Conservation (phyloP, 2,329 filamentous ascomycete species). For the Colletotrichum orchidophilum region DNA sequence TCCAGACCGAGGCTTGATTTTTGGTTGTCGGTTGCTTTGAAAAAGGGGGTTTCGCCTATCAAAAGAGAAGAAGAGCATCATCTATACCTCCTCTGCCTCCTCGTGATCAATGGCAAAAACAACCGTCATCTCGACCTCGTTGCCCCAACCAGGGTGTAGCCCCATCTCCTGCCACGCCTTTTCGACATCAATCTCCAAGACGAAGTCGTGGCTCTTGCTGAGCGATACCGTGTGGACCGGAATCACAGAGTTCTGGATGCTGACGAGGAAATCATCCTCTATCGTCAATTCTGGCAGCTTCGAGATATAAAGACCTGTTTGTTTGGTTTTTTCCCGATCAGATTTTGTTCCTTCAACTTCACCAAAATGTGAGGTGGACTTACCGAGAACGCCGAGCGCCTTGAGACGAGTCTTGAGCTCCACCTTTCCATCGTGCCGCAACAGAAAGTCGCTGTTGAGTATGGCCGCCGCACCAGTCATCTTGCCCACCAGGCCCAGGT, state of each 20-base stretch:
- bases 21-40: background rate
- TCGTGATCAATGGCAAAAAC: slow-evolving; percentile 55
- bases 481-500: slow-evolving; percentile 83
- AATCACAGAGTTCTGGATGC: slow-evolving; percentile 77
- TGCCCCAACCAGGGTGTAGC: slow-evolving; percentile 78
- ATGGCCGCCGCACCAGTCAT: slow-evolving; percentile 91
- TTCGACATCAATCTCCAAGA: slow-evolving; percentile 82
- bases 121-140: slow-evolving; percentile 78
- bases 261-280: slow-evolving; percentile 74
- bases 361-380: slow-evolving; percentile 37
- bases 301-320: slow-evolving; percentile 78
- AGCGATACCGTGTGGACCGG: slow-evolving; percentile 72
- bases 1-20: background rate
- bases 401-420: slow-evolving; percentile 77
- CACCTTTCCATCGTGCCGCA: slow-evolving; percentile 66
- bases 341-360: background rate
- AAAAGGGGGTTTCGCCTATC: background rate
- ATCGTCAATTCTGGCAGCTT: slow-evolving; percentile 69
- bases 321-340: background rate
- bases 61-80: background rate
- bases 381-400: slow-evolving; percentile 79
- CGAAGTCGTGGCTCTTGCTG: slow-evolving; percentile 58
- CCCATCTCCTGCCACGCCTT: slow-evolving; percentile 81
- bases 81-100: background rate
- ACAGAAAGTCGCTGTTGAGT: slow-evolving; percentile 66